Conservation (phyloP, 2,329 filamentous ascomycete species). For the Chaetomium strumarium region DNA sequence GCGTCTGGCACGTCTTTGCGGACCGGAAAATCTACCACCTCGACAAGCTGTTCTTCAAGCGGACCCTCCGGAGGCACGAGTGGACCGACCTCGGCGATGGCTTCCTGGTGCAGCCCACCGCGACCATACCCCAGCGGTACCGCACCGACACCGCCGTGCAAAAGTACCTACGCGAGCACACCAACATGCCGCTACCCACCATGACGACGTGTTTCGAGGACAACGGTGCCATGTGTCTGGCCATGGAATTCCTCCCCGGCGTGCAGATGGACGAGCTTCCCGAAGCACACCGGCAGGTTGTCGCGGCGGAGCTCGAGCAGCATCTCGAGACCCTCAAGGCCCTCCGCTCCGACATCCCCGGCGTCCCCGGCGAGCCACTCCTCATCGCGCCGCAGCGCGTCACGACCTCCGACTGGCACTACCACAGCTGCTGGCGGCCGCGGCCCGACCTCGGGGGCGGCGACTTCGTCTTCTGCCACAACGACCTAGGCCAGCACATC, state of each 20-base stretch:
- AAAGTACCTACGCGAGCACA: neutral
- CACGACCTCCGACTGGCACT: neutral
- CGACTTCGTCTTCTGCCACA: neutral
- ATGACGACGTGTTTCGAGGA: neutral
- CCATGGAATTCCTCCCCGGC: neutral
- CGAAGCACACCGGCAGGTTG: neutral
- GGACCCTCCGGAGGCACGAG: neutral
- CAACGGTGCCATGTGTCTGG: neutral
- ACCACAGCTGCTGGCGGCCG: conserved; percentile 2
- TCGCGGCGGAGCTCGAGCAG: conserved; percentile 1
- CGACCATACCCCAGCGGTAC: neutral
- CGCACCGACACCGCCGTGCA: neutral
- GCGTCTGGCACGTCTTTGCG: neutral
- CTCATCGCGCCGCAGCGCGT: neutral
- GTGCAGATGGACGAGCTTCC: conserved; percentile 1
- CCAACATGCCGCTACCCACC: neutral
- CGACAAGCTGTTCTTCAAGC: neutral
- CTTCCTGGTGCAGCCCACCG: neutral
- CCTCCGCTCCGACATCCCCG: conserved; percentile 4
- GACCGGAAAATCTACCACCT: neutral
- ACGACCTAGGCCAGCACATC: neutral
- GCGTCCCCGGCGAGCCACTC: conserved; percentile 5
- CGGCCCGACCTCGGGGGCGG: neutral
- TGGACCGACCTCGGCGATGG: neutral
- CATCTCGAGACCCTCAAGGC: conserved; percentile 1